A percentile compares a stretch with the other conserved stretches of the same genome.
These are phyloP conservation scores for Eustoma russellianum DNA, from an alignment of 257 asterid species.

Conservation along the genomic window DNA sequence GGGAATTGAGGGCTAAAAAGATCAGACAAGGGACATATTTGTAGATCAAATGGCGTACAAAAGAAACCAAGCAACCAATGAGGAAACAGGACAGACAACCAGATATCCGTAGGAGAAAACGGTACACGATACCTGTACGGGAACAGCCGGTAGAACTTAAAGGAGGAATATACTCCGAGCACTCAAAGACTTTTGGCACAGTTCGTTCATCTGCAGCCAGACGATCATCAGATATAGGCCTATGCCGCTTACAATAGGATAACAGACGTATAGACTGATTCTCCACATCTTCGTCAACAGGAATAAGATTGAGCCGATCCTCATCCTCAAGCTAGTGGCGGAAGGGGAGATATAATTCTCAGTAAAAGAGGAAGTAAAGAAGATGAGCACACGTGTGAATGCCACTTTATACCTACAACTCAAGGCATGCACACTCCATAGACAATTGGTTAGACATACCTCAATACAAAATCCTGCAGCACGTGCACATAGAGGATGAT, in stretches of 20 bases:
- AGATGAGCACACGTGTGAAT: background rate
- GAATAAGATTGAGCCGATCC: conserved; percentile 57
- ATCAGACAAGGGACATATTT: too few relatives aligned
- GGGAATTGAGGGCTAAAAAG: too few relatives aligned
- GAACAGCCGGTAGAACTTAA: conserved; percentile 85
- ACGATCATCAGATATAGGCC: conserved; percentile 62
- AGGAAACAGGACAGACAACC: background rate
- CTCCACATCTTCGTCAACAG: conserved; percentile 81
- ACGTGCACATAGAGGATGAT: conserved; percentile 99
- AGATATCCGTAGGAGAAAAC: background rate
- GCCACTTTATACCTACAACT: background rate
- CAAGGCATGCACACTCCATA: conserved; percentile 2
- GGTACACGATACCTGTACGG: conserved; percentile 60
- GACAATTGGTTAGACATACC: conserved; percentile 34
- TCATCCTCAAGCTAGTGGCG: conserved; percentile 68
- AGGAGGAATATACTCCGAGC: conserved; percentile 54
- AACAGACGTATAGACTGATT: conserved; percentile 77
- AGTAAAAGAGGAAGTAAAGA: conserved; percentile 2
- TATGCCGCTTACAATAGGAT: conserved; percentile 87
- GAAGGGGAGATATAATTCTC: background rate
- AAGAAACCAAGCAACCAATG: conserved; percentile 4
- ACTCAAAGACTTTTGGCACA: conserved; percentile 33
- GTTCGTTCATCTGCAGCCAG: conserved; percentile 38
- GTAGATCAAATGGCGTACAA: conserved; percentile 2
- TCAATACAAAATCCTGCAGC: conserved; percentile 97